Percentiles rank a stretch among this genome's conserved stretches.
Conservation (phyloP, 495 filamentous ascomycete genomes). For the Aspergillus panamensis region DNA sequence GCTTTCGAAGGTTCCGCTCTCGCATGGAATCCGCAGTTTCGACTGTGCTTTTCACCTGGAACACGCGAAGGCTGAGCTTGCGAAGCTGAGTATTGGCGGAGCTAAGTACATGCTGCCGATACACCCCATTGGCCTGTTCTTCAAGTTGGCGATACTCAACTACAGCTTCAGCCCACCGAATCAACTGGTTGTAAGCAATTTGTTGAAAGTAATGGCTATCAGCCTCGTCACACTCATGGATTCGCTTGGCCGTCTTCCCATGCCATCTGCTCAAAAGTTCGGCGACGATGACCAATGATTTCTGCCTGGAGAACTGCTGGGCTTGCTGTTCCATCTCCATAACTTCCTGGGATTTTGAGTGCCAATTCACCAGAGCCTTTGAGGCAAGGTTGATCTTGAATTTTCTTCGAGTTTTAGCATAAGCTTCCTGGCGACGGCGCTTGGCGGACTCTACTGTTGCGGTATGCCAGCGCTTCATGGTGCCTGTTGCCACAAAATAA, state of each 20-base stretch:
- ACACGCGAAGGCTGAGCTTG: conserved; percentile 50
- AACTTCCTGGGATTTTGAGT: conserved; percentile 35
- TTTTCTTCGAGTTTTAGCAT: conserved; percentile 54
- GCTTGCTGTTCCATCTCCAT: conserved; percentile 46
- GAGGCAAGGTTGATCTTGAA: conserved; percentile 57
- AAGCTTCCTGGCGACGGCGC: conserved; percentile 56
- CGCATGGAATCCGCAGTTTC: conserved; percentile 53
- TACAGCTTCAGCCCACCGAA: conserved; percentile 43
- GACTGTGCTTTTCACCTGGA: conserved; percentile 44
- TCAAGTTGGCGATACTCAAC: conserved; percentile 42
- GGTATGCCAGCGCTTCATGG: conserved; percentile 54
- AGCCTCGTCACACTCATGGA: conserved; percentile 41
- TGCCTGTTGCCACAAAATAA: conserved; percentile 54
- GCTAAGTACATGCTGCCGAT: conserved; percentile 46
- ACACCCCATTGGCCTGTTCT: conserved; percentile 46
- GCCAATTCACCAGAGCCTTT: conserved; percentile 45
- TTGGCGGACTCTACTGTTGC: conserved; percentile 49
- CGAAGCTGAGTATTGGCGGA: conserved; percentile 43
- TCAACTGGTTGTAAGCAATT: conserved; percentile 45
- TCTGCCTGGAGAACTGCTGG: conserved; percentile 35
- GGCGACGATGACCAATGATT: conserved; percentile 34
- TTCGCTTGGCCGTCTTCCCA: conserved; percentile 32
- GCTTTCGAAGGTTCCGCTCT: conserved; percentile 53
- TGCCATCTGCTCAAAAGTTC: conserved; percentile 46
- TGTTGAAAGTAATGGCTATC: conserved; percentile 40